Percentiles rank a stretch among this genome's conserved stretches.
Evolutionary conservation across 495 filamentous ascomycete species (phyloP).

Genomic region (Apodospora peruviana): DNA sequence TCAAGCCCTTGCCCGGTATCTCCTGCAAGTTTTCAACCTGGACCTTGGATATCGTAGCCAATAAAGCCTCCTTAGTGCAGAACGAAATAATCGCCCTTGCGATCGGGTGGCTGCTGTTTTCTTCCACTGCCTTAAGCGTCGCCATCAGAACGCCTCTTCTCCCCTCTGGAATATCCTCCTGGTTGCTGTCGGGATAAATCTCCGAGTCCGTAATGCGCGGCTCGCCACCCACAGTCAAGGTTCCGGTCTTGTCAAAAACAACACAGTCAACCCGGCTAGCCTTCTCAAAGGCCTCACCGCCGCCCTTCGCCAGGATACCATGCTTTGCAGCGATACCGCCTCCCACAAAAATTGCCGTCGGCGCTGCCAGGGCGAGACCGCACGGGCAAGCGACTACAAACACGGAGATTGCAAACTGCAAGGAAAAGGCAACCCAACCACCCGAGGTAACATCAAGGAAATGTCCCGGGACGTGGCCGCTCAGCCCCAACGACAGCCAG

Average conservation of each 20-base stretch:
- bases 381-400: constrained; percentile 96
- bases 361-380: constrained; percentile 85
- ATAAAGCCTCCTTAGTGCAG: constrained; percentile 45
- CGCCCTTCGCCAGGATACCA: constrained; percentile 91
- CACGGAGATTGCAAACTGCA: constrained; percentile 90
- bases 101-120: constrained; percentile 81
- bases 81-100: constrained; percentile 73
- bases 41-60: constrained; percentile 18
- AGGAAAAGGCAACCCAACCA: constrained; percentile 80
- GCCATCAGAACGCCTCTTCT: constrained; percentile 27
- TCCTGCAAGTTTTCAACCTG: constrained; percentile 57
- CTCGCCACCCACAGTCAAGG: constrained; percentile 79
- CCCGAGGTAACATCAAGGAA: constrained; percentile 64
- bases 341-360: constrained; percentile 90
- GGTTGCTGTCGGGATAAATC: constrained; percentile 22
- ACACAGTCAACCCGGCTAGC: constrained; percentile 79
- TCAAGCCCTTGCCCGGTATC: constrained; percentile 75
- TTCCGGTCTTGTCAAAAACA: constrained; percentile 96
- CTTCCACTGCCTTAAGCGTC: constrained; percentile 64
- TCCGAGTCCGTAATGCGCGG: constrained; percentile 71
- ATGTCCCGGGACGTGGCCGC: constrained; percentile 57
- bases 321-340: constrained; percentile 80
- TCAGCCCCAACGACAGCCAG: constrained; percentile 73
- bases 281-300: constrained; percentile 93
- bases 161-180: not conserved